Evolutionary conservation across 106 monocot species (phyloP), one percentile per base, ranked within the genome.

Genomic region (Acorus gramineus): DNA sequence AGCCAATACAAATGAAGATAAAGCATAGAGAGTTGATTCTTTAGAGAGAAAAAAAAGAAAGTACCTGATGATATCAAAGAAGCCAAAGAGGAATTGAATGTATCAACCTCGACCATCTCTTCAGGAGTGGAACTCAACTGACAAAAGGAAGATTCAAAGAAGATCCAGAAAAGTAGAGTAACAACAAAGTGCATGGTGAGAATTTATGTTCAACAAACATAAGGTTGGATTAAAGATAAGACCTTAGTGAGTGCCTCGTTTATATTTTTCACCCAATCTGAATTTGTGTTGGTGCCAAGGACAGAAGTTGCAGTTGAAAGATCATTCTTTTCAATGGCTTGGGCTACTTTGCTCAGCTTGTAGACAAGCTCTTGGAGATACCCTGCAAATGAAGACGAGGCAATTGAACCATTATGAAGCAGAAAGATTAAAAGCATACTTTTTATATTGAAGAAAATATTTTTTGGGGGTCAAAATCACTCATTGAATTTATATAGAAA

Each of bases 351-450:
- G 79, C 81, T 85, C 49, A 96, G 73, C 78, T 78, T 90, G 78
- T 90, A 90, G 2, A 96, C 76, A n/a, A 96, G 69, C 6, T 90
- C 86, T 73, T 95, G 95, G 60, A 95, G 73, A 72, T 95, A 95
- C 9, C 84, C 95, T 95, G 81, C 7, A 52, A 46, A 45, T 56
- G 11, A 28, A 28, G 28, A 28, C 1, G 28, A 28, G 28, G 28
- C 28, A 28, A 28, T 28, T 28, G 28, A 28, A 28, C 28, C 28
- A 28, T 28, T 28, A 28, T 28, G 28, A 28, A 28, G 28, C 28
- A 28, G 28, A 28, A 28, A 28, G 28, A 28, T 28, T 28, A 28
- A 28, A 28, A 28, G 28, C 28, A 28, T 28, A 28, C 28, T 28
- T 28, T 28, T 28, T 28, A 28, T 28, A 28, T 28, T 28, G 28